Evolutionary conservation across 352 stramenopile species (phyloP).

Genomic region (Globisporangium canariense): DNA sequence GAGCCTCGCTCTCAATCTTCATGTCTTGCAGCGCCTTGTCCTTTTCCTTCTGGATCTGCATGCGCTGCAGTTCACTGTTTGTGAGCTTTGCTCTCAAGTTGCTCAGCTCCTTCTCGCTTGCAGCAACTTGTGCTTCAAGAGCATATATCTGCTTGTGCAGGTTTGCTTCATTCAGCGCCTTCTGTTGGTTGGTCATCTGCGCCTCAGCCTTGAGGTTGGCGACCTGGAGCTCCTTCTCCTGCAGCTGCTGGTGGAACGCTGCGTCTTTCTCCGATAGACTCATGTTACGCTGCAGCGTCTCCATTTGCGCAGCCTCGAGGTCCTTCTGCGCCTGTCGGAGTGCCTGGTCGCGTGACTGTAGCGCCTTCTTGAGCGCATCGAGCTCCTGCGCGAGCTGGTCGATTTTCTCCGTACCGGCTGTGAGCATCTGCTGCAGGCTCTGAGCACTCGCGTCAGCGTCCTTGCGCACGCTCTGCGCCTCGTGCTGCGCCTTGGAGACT

Average conservation of each 20-base stretch:
- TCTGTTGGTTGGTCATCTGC: slow-evolving; percentile 16
- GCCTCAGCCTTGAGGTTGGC: slow-evolving; percentile 32
- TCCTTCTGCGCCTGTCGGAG: slow-evolving; percentile 42
- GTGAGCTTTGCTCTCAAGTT: slow-evolving; percentile 18
- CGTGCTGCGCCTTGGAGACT: slow-evolving; percentile 41
- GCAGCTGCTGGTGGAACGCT: slow-evolving; percentile 33
- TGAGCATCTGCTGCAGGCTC: slow-evolving; percentile 44
- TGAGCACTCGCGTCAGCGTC: slow-evolving; percentile 42
- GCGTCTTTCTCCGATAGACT: slow-evolving; percentile 34
- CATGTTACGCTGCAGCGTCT: slow-evolving; percentile 37
- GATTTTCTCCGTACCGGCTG: slow-evolving; percentile 33
- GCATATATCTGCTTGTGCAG: slow-evolving; percentile 19
- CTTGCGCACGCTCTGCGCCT: slow-evolving; percentile 45
- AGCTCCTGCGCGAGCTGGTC: slow-evolving; percentile 44
- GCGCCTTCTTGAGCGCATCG: slow-evolving; percentile 29
- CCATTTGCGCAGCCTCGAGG: slow-evolving; percentile 37
- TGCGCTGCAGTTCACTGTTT: slow-evolving; percentile 17
- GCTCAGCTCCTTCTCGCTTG: slow-evolving; percentile 16
- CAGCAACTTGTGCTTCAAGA: slow-evolving; percentile 21
- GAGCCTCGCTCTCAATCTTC: slow-evolving; percentile 12
- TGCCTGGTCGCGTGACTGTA: slow-evolving; percentile 36
- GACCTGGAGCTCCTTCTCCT: slow-evolving; percentile 35
- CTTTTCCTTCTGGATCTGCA: slow-evolving; percentile 18
- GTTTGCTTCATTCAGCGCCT: slow-evolving; percentile 18
- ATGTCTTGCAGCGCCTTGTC: slow-evolving; percentile 14